Percentiles rank a stretch among this genome's conserved stretches.
Evolutionary conservation across 495 filamentous ascomycete genomes (phyloP).

Genomic region (Xylaria venustula): DNA sequence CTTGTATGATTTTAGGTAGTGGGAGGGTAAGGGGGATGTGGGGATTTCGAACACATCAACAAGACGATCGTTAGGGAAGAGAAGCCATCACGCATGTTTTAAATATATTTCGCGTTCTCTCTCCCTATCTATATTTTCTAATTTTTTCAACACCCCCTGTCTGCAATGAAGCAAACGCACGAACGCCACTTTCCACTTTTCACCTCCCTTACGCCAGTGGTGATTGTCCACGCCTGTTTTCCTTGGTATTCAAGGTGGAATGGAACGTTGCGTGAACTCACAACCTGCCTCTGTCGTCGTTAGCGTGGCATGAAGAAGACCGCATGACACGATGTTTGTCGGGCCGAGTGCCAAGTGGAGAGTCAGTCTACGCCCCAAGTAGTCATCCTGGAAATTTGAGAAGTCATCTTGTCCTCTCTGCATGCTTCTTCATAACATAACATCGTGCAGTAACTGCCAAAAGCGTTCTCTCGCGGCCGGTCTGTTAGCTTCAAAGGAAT

Average conservation of each 20-base stretch:
- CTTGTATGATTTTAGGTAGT: neutral
- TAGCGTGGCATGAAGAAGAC: neutral
- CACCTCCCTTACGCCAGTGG: neutral
- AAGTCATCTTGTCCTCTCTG: too few relatives aligned
- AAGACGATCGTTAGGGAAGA: neutral
- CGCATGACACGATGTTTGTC: neutral
- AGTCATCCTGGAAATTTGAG: too few relatives aligned
- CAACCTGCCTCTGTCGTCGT: neutral
- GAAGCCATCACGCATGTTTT: neutral
- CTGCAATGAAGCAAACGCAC: neutral
- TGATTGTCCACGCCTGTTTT: neutral
- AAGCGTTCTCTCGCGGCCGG: neutral
- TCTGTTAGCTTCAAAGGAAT: neutral
- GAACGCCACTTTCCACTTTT: conserved; percentile 4
- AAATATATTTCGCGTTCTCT: neutral
- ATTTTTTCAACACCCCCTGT: neutral
- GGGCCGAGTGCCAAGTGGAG: neutral
- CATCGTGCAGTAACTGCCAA: neutral
- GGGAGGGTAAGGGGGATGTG: neutral
- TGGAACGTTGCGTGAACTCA: neutral
- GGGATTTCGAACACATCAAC: neutral
- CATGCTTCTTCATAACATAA: neutral
- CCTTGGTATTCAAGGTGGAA: neutral
- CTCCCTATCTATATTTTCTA: neutral
- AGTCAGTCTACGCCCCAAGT: too few relatives aligned